These are phyloP conservation scores for Epichloe scottii DNA, from an alignment of 2,329 filamentous ascomycete species.

Conservation along the genomic window DNA sequence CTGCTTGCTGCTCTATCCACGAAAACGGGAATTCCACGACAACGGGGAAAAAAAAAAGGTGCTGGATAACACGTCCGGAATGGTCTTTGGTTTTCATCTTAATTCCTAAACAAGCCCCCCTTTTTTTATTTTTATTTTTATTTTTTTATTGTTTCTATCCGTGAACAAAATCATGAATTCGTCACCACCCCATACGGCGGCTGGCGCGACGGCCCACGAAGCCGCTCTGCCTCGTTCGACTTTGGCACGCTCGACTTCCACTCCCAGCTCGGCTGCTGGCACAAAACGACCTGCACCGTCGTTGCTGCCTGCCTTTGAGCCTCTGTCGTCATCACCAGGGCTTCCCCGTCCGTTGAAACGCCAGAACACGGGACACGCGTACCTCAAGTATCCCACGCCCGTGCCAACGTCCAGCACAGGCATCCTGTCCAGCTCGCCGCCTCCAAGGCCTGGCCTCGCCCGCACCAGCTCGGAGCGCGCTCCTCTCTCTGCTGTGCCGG, in stretches of 20 bases:
- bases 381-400: constrained; percentile 77
- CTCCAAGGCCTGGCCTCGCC: constrained; percentile 34
- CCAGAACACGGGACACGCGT: constrained; percentile 37
- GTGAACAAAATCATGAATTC: constrained; percentile 24
- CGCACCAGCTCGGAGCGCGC: constrained; percentile 63
- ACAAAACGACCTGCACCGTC: constrained; percentile 52
- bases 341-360: constrained; percentile 59
- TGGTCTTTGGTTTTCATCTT: neutral
- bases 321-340: constrained; percentile 62
- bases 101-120: neutral
- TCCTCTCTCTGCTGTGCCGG: constrained; percentile 74
- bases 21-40: constrained; percentile 4
- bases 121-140: neutral
- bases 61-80: neutral
- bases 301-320: constrained; percentile 68
- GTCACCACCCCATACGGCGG: constrained; percentile 16
- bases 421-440: constrained; percentile 78
- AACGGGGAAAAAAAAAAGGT: neutral
- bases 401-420: constrained; percentile 88
- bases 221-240: constrained; percentile 20
- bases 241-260: neutral
- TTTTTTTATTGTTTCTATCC: no score
- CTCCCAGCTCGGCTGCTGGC: constrained; percentile 21
- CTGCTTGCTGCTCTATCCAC: constrained; percentile 9
- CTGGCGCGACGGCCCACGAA: constrained; percentile 10